Evolutionary conservation across 495 filamentous ascomycete species (phyloP).

Genomic region (Chaetomium cochliodes): DNA sequence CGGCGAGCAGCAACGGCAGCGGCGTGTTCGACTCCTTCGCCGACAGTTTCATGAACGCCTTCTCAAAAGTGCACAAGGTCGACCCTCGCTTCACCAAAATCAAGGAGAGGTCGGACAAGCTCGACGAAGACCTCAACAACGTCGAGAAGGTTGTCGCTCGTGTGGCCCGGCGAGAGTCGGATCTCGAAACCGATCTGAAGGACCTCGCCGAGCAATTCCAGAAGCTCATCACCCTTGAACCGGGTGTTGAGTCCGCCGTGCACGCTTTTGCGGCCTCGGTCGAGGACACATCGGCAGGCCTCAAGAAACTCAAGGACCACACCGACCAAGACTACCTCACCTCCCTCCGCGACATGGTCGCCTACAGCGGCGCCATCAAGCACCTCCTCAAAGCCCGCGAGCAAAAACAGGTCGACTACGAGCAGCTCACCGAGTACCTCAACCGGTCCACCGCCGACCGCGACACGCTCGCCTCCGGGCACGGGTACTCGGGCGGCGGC

Average conservation of each 20-base stretch:
- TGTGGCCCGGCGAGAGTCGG: slow-evolving; percentile 81
- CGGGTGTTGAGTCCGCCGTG: slow-evolving; percentile 75
- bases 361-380: slow-evolving; percentile 82
- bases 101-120: slow-evolving; percentile 86
- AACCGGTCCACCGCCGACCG: slow-evolving; percentile 85
- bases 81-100: slow-evolving; percentile 95
- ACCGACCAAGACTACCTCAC: slow-evolving; percentile 96
- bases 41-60: slow-evolving; percentile 96
- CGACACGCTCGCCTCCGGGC: slow-evolving; percentile 69
- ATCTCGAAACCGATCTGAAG: slow-evolving; percentile 83
- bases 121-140: slow-evolving; percentile 89
- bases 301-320: slow-evolving; percentile 77
- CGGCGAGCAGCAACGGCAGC: slow-evolving; percentile 15
- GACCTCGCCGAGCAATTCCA: slow-evolving; percentile 93
- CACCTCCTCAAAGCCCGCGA: slow-evolving; percentile 87
- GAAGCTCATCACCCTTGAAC: slow-evolving; percentile 85
- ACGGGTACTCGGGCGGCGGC: slow-evolving; percentile 45
- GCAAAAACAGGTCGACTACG: slow-evolving; percentile 97
- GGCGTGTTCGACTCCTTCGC: slow-evolving; percentile 91
- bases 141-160: slow-evolving; percentile 91
- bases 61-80: slow-evolving; percentile 92
- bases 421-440: slow-evolving; percentile 92
- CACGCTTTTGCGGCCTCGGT: slow-evolving; percentile 83
- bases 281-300: slow-evolving; percentile 72
- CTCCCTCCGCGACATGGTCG: slow-evolving; percentile 86